Conservation (phyloP, 2,329 filamentous ascomycete genomes). For the Trichoderma sp. region DNA sequence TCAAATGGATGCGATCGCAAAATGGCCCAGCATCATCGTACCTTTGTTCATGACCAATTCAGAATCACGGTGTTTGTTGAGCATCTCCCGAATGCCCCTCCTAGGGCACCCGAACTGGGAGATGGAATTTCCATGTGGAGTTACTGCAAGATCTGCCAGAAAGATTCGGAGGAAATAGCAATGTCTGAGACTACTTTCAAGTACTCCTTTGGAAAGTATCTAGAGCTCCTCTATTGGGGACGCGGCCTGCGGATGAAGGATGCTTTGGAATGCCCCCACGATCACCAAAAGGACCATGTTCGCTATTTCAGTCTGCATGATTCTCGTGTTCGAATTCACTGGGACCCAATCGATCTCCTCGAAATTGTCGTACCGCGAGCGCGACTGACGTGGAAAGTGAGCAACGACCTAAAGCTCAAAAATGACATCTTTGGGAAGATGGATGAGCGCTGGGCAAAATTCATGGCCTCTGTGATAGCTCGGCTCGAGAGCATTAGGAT, state of each 20-base stretch:
- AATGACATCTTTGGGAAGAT: conserved; percentile 84
- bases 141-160: conserved; percentile 85
- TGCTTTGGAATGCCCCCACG: conserved; percentile 74
- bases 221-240: conserved; percentile 97
- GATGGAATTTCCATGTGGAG: conserved; percentile 94
- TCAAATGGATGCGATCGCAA: conserved; percentile 82
- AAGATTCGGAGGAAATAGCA: conserved; percentile 80
- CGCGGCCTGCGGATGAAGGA: conserved; percentile 72
- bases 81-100: conserved; percentile 43
- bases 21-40: conserved; percentile 90
- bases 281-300: conserved; percentile 87
- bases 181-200: conserved; percentile 97
- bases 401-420: conserved; percentile 86
- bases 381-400: conserved; percentile 95
- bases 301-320: conserved; percentile 89
- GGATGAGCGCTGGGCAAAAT: conserved; percentile 77
- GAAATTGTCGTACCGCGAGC: conserved; percentile 91
- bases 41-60: conserved; percentile 94
- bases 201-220: conserved; percentile 96
- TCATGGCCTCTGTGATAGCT: conserved; percentile 81
- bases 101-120: conserved; percentile 41
- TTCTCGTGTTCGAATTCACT: conserved; percentile 82
- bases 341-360: conserved; percentile 86
- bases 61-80: conserved; percentile 90
- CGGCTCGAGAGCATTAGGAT: conserved; percentile 85